Evolutionary conservation across 108 stramenopile species (phyloP).

Genomic region (Ochromonas danica): DNA sequence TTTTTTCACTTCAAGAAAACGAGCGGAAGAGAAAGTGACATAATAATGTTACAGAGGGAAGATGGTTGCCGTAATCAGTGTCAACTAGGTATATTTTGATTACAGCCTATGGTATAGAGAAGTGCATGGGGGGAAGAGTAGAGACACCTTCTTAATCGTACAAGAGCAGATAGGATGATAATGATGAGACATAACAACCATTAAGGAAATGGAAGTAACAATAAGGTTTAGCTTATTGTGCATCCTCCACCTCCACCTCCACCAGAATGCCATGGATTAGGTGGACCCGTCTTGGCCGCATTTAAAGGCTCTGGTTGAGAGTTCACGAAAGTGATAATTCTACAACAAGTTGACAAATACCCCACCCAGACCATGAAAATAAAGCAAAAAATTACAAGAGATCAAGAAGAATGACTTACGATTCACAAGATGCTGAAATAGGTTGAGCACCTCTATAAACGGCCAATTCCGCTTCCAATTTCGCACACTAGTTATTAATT

Average conservation of each 20-base stretch:
- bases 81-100: too few species aligned
- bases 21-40: too few species aligned
- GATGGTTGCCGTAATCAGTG: too few species aligned
- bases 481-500: not conserved
- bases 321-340: not conserved
- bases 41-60: too few species aligned
- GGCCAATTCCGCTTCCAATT: not conserved
- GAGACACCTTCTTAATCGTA: too few species aligned
- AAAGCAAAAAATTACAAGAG: too few species aligned
- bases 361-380: not conserved
- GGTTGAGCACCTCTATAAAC: not conserved
- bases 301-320: slow-evolving; percentile 10
- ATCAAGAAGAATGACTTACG: too few species aligned
- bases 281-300: not conserved
- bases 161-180: too few species aligned
- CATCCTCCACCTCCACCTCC: slow-evolving; percentile 23
- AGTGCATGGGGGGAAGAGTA: too few species aligned
- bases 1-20: too few species aligned
- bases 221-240: not conserved
- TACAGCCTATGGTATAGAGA: too few species aligned
- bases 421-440: not conserved
- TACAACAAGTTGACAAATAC: not conserved
- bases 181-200: too few species aligned
- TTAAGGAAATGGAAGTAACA: not conserved
- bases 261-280: slow-evolving; percentile 24